Evolutionary conservation across 352 stramenopile genomes (phyloP).

Genomic region (Plasmopara viticola): DNA sequence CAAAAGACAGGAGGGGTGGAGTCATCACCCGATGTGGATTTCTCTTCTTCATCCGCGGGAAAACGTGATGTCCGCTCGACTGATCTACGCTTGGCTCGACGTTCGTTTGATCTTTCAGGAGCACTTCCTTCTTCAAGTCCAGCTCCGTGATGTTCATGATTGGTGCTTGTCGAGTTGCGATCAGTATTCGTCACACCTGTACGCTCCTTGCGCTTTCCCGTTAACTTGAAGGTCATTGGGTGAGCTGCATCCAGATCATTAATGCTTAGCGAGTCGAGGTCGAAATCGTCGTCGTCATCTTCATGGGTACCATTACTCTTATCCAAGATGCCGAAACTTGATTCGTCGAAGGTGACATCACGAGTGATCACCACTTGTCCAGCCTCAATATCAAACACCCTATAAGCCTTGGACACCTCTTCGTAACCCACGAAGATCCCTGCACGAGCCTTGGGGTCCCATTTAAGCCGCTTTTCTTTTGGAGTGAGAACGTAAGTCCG

Average conservation of each 20-base stretch:
- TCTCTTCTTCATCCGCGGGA: not conserved
- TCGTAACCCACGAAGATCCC: not conserved
- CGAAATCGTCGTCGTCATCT: not conserved
- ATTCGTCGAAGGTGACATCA: not conserved
- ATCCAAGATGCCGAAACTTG: not conserved
- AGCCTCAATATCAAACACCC: not conserved
- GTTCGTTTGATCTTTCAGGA: not conserved
- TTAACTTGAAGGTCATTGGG: not conserved
- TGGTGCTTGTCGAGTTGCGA: not conserved
- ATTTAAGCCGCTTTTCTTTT: not conserved
- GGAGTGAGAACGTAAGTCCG: not conserved
- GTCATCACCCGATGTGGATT: not conserved
- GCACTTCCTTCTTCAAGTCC: not conserved
- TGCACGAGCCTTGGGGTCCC: not conserved
- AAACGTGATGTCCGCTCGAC: not conserved
- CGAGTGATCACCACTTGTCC: not conserved
- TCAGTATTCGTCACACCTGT: not conserved
- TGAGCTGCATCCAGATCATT: not conserved
- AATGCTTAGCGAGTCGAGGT: not conserved
- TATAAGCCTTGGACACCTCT: not conserved
- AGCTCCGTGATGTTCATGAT: not conserved
- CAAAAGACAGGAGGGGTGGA: not conserved
- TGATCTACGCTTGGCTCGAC: not conserved
- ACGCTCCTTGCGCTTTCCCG: not conserved
- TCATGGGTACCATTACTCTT: not conserved